Evolutionary conservation across 768 basidiomycete genomes (phyloP).

Genomic region (Serpula lacrymans): DNA sequence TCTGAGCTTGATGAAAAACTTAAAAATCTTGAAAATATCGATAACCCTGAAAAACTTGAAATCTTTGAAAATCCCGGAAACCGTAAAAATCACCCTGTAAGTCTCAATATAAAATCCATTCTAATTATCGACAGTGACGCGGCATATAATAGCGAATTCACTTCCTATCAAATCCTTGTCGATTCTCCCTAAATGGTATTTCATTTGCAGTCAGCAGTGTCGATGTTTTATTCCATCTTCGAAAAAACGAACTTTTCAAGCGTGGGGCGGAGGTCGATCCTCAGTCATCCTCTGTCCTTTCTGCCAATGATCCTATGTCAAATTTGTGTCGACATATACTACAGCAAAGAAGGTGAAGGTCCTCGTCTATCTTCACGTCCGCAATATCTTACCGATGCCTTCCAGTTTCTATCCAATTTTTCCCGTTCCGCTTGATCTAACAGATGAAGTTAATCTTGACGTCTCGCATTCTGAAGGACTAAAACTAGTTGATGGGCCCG

Average conservation of each 20-base stretch:
- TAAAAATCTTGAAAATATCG: too few species aligned
- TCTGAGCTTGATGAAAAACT: conserved; percentile 47
- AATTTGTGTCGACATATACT: conserved; percentile 76
- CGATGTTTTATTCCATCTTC: conserved; percentile 86
- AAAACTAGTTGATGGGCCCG: conserved; percentile 25
- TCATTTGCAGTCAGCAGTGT: conserved; percentile 78
- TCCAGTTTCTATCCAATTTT: conserved; percentile 94
- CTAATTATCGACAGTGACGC: background rate
- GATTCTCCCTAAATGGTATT: conserved; percentile 82
- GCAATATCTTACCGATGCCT: conserved; percentile 1
- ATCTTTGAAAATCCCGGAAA: too few species aligned
- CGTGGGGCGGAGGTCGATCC: conserved; percentile 61
- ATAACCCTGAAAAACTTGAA: too few species aligned
- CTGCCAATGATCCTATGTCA: conserved; percentile 70
- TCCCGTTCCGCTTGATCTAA: conserved; percentile 72
- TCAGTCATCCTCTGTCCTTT: conserved; percentile 38
- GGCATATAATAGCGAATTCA: conserved; percentile 62
- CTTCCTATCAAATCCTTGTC: conserved; percentile 82
- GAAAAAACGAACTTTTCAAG: conserved; percentile 77
- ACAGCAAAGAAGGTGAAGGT: conserved; percentile 81
- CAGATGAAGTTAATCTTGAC: conserved; percentile 86
- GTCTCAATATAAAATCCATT: too few species aligned
- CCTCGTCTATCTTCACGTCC: background rate
- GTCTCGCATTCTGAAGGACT: conserved; percentile 69
- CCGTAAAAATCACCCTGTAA: conserved; percentile 57